phyloP scores from a whole-genome alignment of 1,284 basidiomycete genomes.

The Golubevia sp. region DNA sequence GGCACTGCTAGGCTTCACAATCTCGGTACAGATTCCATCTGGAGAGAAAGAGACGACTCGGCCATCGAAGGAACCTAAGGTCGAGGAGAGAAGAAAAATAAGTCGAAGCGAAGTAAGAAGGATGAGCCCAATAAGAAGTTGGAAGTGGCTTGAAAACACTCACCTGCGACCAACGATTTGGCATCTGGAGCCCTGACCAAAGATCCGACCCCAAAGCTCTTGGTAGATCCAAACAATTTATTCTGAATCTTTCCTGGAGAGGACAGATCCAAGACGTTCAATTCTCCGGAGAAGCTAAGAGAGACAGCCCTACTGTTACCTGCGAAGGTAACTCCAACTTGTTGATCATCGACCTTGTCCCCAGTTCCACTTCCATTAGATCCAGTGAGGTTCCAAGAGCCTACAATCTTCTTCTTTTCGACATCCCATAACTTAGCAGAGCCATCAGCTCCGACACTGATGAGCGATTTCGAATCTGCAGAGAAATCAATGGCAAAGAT shows the following conservation, averaged over 20 bases:
- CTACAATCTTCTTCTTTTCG: constrained; percentile 16
- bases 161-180: neutral
- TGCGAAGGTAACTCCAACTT: constrained; percentile 81
- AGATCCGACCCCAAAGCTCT: neutral
- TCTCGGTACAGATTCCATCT: constrained; percentile 40
- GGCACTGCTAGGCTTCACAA: too few relatives aligned
- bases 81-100: neutral
- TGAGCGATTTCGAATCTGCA: constrained; percentile 73
- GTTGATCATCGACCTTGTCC: constrained; percentile 67
- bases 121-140: neutral
- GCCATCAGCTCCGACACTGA: constrained; percentile 84
- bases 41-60: constrained; percentile 71
- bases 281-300: constrained; percentile 78
- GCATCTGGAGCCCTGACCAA: neutral
- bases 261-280: constrained; percentile 68
- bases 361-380: constrained; percentile 12
- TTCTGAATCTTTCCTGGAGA: neutral
- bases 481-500: constrained; percentile 61
- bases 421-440: constrained; percentile 77
- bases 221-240: neutral
- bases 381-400: constrained; percentile 30
- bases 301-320: constrained; percentile 75
- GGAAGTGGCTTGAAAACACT: too few relatives aligned
- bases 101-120: neutral
- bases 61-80: constrained; percentile 73